A percentile compares a stretch with the other conserved stretches of the same genome.
Evolutionary conservation across 495 filamentous ascomycete genomes (phyloP).

Genomic region (Penicillium parvum): DNA sequence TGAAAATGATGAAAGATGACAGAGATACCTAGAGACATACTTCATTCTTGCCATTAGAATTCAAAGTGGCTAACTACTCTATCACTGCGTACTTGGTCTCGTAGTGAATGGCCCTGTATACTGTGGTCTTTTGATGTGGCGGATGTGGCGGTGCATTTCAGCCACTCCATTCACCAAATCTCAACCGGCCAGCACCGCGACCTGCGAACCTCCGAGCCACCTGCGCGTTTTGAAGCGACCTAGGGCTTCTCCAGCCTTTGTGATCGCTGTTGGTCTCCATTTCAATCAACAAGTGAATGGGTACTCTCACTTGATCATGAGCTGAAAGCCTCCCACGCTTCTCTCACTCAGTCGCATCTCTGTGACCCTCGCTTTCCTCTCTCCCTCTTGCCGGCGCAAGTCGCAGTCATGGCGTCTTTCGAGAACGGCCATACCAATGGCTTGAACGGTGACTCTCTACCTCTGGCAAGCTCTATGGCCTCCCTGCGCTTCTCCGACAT

Average conservation of each 20-base stretch:
- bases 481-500: slow-evolving; percentile 78
- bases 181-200: slow-evolving; percentile 21
- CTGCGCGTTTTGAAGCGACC: slow-evolving; percentile 15
- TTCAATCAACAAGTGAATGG: slow-evolving; percentile 8
- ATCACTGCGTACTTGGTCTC: not conserved
- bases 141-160: slow-evolving; percentile 24
- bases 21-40: not conserved
- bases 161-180: slow-evolving; percentile 22
- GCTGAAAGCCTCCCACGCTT: slow-evolving; percentile 21
- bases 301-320: slow-evolving; percentile 35
- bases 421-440: slow-evolving; percentile 55
- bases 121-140: slow-evolving; percentile 4
- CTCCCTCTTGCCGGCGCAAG: not conserved
- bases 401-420: slow-evolving; percentile 47
- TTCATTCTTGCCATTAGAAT: not conserved
- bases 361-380: not conserved
- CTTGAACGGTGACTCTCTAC: slow-evolving; percentile 28
- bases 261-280: slow-evolving; percentile 2
- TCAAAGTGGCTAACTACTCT: not conserved
- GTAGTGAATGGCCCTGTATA: too few species aligned
- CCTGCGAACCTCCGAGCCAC: slow-evolving; percentile 16
- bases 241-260: slow-evolving; percentile 7
- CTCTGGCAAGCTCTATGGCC: slow-evolving; percentile 17
- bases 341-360: slow-evolving; percentile 15
- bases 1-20: not conserved